Conservation (phyloP, 2,329 filamentous ascomycete species). For the Ceratocystis cubensis region DNA sequence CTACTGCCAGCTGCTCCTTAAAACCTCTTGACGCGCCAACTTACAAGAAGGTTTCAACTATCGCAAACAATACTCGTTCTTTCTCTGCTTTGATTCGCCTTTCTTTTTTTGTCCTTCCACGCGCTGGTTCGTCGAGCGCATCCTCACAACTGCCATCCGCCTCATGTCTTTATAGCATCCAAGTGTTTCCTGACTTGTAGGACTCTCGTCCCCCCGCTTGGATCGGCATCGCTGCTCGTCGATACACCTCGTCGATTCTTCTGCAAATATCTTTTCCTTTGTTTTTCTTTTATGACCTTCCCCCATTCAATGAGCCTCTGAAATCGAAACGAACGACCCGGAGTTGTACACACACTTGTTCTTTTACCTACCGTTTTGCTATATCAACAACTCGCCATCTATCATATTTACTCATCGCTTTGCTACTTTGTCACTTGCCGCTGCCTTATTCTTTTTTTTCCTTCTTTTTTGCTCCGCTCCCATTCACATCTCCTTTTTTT, state of each 20-base stretch:
- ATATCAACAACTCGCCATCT: not conserved
- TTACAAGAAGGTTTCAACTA: conserved; percentile 3
- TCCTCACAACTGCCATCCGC: not conserved
- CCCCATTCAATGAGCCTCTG: conserved; percentile 32
- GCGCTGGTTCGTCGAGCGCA: conserved; percentile 13
- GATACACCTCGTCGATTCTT: conserved; percentile 19
- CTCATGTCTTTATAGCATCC: conserved; percentile 20
- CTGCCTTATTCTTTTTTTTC: conserved; percentile 17
- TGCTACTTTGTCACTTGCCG: not conserved
- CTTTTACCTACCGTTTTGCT: conserved; percentile 9
- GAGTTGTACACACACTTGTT: conserved; percentile 24
- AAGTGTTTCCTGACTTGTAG: conserved; percentile 1
- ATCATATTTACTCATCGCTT: not conserved
- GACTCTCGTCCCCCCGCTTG: conserved; percentile 14
- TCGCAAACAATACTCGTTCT: not conserved
- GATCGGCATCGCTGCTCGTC: conserved; percentile 11
- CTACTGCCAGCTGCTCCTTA: not conserved
- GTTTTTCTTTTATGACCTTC: conserved; percentile 19
- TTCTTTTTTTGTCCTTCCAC: conserved; percentile 13
- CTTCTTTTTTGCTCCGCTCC: conserved; percentile 21
- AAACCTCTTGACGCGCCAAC: not conserved
- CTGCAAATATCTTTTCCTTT: conserved; percentile 28
- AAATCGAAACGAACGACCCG: conserved; percentile 27
- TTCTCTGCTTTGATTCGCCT: not conserved
- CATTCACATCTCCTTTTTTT: conserved; percentile 19